Conservation (phyloP, 345 rosid genomes). For the Noccaea caerulescens region DNA sequence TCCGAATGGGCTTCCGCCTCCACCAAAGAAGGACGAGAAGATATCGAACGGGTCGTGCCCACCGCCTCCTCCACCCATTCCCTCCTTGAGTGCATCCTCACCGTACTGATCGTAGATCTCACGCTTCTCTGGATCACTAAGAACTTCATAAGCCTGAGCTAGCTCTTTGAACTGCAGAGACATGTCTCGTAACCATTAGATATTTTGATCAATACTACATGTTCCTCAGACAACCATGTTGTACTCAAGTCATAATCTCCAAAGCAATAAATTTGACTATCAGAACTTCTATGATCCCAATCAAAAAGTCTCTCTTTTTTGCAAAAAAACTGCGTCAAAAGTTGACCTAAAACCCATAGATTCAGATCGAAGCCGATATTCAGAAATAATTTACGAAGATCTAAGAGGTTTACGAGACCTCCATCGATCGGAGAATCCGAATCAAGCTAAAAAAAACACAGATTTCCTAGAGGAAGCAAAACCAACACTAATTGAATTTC, state of each 20-base stretch:
- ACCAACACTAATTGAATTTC: background rate
- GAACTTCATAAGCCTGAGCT: slow-evolving; percentile 86
- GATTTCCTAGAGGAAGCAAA: background rate
- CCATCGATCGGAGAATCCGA: slow-evolving; percentile 13
- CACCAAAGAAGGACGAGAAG: slow-evolving; percentile 74
- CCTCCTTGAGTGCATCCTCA: slow-evolving; percentile 95
- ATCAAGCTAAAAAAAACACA: slow-evolving; percentile 2
- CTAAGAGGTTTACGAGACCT: slow-evolving; percentile 8
- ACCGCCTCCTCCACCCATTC: slow-evolving; percentile 75
- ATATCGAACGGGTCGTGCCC: slow-evolving; percentile 83
- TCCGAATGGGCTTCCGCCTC: slow-evolving; percentile 59
- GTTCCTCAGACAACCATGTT: background rate
- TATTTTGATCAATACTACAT: slow-evolving; percentile 7
- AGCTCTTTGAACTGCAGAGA: slow-evolving; percentile 83
- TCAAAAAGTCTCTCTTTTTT: background rate
- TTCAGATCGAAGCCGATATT: slow-evolving; percentile 19
- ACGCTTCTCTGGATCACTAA: slow-evolving; percentile 90
- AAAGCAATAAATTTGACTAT: slow-evolving; percentile 7
- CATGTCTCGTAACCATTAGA: background rate
- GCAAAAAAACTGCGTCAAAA: background rate
- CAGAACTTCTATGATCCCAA: background rate
- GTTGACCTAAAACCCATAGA: slow-evolving; percentile 27
- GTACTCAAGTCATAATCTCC: slow-evolving; percentile 11
- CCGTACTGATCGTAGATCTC: slow-evolving; percentile 89
- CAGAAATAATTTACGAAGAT: background rate